Percentiles rank a stretch among this genome's conserved stretches.
Evolutionary conservation across 2,329 filamentous ascomycete genomes (phyloP).

Genomic region (Fusarium sp.): DNA sequence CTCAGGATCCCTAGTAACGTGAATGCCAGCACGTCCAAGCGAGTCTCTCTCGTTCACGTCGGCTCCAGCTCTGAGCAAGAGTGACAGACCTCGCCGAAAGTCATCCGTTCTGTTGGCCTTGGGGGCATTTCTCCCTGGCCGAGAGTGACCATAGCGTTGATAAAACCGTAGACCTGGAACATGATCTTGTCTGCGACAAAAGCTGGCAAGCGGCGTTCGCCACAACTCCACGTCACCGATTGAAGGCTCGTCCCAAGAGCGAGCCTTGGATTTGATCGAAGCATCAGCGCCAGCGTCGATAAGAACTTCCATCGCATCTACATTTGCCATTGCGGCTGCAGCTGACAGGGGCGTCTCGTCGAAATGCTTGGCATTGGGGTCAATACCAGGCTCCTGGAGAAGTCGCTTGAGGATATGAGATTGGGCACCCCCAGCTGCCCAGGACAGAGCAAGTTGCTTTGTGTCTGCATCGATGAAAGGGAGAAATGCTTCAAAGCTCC

Average conservation of each 20-base stretch:
- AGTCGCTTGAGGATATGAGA: constrained; percentile 43
- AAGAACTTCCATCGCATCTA: constrained; percentile 38
- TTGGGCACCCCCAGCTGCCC: constrained; percentile 36
- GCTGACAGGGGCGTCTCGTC: constrained; percentile 41
- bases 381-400: constrained; percentile 46
- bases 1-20: constrained; percentile 15
- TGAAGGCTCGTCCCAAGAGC: neutral
- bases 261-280: constrained; percentile 24
- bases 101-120: neutral
- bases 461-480: constrained; percentile 39
- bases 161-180: neutral
- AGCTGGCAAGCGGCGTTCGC: constrained; percentile 2
- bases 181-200: neutral
- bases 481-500: constrained; percentile 44
- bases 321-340: constrained; percentile 9
- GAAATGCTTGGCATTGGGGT: constrained; percentile 45
- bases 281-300: constrained; percentile 49
- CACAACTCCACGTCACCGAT: neutral
- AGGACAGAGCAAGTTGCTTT: constrained; percentile 44
- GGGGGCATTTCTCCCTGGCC: neutral
- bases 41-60: constrained; percentile 35
- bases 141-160: neutral
- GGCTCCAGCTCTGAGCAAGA: constrained; percentile 40
- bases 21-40: constrained; percentile 33
- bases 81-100: constrained; percentile 15